These are phyloP conservation scores for Boletus barrowsii DNA, from an alignment of 768 basidiomycete species.

Conservation along the genomic window DNA sequence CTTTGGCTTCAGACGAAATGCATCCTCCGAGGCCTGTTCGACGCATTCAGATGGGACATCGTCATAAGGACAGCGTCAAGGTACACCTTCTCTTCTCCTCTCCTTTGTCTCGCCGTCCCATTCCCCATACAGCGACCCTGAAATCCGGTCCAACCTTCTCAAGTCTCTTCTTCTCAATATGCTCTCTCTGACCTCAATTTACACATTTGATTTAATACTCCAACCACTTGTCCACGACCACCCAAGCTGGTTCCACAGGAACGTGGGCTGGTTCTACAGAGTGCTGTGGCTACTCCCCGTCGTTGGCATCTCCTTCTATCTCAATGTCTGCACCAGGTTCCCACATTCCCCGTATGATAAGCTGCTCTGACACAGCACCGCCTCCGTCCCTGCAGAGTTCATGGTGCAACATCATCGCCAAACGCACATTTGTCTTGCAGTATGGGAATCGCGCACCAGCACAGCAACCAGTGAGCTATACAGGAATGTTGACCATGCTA, in stretches of 20 bases:
- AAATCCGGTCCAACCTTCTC: constrained; percentile 69
- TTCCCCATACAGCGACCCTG: constrained; percentile 54
- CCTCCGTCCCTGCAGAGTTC: constrained; percentile 47
- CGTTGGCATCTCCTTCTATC: constrained; percentile 70
- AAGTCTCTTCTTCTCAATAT: constrained; percentile 75
- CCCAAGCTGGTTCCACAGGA: constrained; percentile 65
- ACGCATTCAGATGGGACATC: constrained; percentile 71
- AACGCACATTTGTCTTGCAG: constrained; percentile 67
- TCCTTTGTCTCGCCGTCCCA: constrained; percentile 7
- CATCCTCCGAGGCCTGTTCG: constrained; percentile 56
- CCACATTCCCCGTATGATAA: constrained; percentile 4
- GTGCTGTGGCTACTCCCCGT: constrained; percentile 78
- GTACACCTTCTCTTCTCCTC: constrained; percentile 37
- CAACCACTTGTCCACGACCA: constrained; percentile 62
- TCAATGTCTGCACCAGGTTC: constrained; percentile 58
- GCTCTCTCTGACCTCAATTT: constrained; percentile 69
- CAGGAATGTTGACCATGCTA: constrained; percentile 67
- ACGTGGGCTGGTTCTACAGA: constrained; percentile 75
- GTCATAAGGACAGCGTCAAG: constrained; percentile 56
- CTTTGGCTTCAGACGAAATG: constrained; percentile 58
- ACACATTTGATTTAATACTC: constrained; percentile 70
- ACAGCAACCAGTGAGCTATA: constrained; percentile 57
- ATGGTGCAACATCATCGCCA: constrained; percentile 77
- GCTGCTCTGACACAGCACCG: constrained; percentile 11
- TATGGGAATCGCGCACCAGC: constrained; percentile 59